Percentiles rank a stretch among this genome's conserved stretches.
Evolutionary conservation across 129 eudicot species (phyloP).

Genomic region (Centella asiatica): DNA sequence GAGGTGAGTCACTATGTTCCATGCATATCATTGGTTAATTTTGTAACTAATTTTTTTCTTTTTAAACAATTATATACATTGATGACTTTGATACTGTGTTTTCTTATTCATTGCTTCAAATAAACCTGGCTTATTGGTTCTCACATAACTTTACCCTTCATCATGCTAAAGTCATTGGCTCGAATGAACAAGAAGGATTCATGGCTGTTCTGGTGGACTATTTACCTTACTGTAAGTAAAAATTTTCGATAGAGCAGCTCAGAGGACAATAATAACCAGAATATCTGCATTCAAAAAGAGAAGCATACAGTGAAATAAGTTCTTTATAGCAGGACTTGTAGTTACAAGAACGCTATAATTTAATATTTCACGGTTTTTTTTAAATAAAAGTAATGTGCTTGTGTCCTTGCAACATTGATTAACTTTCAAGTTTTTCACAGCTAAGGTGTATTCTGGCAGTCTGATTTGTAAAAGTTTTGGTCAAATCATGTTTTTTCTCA

Average conservation of each 20-base stretch:
- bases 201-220: slow-evolving; percentile 99
- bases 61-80: background rate
- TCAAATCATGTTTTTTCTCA: too few relatives aligned
- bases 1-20: slow-evolving; percentile 44
- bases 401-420: too few relatives aligned
- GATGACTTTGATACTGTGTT: background rate
- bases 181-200: slow-evolving; percentile 99
- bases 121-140: background rate
- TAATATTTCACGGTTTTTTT: too few relatives aligned
- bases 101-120: background rate
- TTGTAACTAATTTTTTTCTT: background rate
- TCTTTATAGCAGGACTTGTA: too few relatives aligned
- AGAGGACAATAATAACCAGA: background rate
- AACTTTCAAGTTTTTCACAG: too few relatives aligned
- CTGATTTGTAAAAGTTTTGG: too few relatives aligned
- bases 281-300: background rate
- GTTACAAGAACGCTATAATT: too few relatives aligned
- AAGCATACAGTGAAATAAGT: background rate
- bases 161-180: slow-evolving; percentile 60
- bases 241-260: background rate
- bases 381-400: too few relatives aligned
- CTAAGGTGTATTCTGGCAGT: too few relatives aligned
- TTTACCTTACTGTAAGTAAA: slow-evolving; percentile 80
- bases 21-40: background rate
- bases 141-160: background rate